These are phyloP conservation scores for Gloeopeniophorella convolvens DNA, from an alignment of 768 basidiomycete genomes.

Conservation along the genomic window DNA sequence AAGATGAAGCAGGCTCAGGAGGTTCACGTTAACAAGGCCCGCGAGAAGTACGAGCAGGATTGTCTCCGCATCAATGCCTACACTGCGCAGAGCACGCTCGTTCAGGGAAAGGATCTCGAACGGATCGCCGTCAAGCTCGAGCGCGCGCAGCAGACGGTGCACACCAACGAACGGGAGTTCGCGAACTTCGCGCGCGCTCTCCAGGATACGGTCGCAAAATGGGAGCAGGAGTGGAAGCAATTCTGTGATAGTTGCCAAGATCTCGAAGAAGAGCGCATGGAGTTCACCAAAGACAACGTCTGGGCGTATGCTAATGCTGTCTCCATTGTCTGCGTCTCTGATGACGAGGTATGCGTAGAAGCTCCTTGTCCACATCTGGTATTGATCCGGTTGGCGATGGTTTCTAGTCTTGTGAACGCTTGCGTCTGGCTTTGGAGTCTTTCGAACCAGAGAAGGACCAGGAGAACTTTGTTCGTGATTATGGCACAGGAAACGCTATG, in stretches of 20 bases:
- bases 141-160: slow-evolving; percentile 82
- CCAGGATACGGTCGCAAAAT: slow-evolving; percentile 71
- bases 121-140: slow-evolving; percentile 84
- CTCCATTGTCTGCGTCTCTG: slow-evolving; percentile 91
- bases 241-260: slow-evolving; percentile 97
- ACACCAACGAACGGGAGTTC: slow-evolving; percentile 88
- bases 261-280: slow-evolving; percentile 89
- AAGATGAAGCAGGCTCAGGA: slow-evolving; percentile 87
- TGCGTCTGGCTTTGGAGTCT: slow-evolving; percentile 81
- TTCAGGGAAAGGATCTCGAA: slow-evolving; percentile 92
- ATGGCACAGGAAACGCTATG: slow-evolving; percentile 83
- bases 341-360: slow-evolving; percentile 71
- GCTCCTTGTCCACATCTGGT: not conserved
- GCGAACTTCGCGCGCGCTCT: slow-evolving; percentile 77
- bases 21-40: slow-evolving; percentile 77
- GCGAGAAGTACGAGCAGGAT: slow-evolving; percentile 90
- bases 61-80: slow-evolving; percentile 91
- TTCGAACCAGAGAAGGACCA: slow-evolving; percentile 86
- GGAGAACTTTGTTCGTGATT: slow-evolving; percentile 81
- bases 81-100: slow-evolving; percentile 83
- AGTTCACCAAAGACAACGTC: slow-evolving; percentile 90
- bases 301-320: slow-evolving; percentile 96
- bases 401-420: slow-evolving; percentile 83
- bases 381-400: not conserved
- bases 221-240: slow-evolving; percentile 91